Evolutionary conservation across 495 filamentous ascomycete species (phyloP), one percentile per base, ranked within the genome.

Genomic region (Cenococcum geophilum): DNA sequence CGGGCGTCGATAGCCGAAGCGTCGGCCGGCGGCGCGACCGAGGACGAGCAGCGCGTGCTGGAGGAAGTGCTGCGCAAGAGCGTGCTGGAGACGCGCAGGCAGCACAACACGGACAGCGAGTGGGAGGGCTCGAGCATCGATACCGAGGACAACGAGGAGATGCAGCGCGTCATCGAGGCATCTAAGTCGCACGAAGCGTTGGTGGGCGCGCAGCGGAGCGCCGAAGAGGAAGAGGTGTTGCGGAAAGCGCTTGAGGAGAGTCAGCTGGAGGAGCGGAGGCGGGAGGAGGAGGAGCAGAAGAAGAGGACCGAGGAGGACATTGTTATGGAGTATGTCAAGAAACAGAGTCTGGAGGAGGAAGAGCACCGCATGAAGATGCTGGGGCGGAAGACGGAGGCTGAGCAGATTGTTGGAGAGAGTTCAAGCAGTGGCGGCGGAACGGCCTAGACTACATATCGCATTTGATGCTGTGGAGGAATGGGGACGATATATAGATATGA

Each of bases 281-380:
- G 74, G 35, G 66, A 72, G 61, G 63, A 70, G 4, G 75, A 74
- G 12, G 68, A 81, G 23, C 68, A 65, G 25, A 76, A 74, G 60
- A 68, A 76, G 54, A 78, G 70, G 64, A 80, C 77, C 0, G 88
- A 91, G 72, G 88, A 91, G 69, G 82, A 88, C 32, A 81, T 88
- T 61, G 80, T 92, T 25, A 68, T 92, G 70, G 85, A 89, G 61
- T 89, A 88, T 71, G 79, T 89, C n/a, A 88, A 84, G 76, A 84
- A 82, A 73, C 86, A 90, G 73, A 90, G 88, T 73, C 66, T 89
- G 21, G 78, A 80, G 0, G 88, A 91, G 74, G 81, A 83, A 57
- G 77, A 81, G 64, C 79, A 77, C 68, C 69, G 74, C 40, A 68
- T 64, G 63, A 67, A 35, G 54, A 55, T 68, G 65, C 27, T 61